Conservation (phyloP, 2,329 filamentous ascomycete species). For the Neurospora crassa region DNA sequence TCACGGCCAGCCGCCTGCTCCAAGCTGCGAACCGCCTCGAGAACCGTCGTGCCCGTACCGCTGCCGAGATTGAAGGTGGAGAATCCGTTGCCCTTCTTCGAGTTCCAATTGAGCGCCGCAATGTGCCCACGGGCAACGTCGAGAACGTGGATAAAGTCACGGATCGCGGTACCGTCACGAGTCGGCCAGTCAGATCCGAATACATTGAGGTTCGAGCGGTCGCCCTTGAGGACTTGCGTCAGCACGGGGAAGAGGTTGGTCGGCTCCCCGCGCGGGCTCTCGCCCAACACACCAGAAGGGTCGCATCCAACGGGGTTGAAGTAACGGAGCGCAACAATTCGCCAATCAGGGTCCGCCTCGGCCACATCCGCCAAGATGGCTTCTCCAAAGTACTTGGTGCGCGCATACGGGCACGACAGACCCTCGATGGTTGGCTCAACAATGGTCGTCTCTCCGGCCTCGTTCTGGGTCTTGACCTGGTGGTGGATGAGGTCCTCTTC, state of each 20-base stretch:
- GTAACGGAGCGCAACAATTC: conserved; percentile 53
- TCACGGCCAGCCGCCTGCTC: conserved; percentile 25
- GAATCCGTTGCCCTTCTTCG: conserved; percentile 25
- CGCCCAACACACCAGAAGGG: conserved; percentile 51
- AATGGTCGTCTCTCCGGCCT: conserved; percentile 25
- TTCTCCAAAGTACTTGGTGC: conserved; percentile 60
- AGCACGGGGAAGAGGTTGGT: conserved; percentile 58
- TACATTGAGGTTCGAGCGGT: conserved; percentile 43
- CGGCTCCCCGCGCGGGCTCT: conserved; percentile 51
- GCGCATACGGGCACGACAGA: conserved; percentile 55
- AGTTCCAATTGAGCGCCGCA: conserved; percentile 32
- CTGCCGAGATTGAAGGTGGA: conserved; percentile 37
- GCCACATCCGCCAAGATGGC: conserved; percentile 55
- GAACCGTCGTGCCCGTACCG: conserved; percentile 35
- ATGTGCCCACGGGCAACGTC: conserved; percentile 57
- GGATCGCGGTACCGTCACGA: conserved; percentile 53
- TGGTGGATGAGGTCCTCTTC: conserved; percentile 46
- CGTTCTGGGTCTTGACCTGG: conserved; percentile 33
- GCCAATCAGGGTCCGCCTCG: conserved; percentile 50
- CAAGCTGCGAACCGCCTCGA: conserved; percentile 32
- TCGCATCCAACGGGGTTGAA: conserved; percentile 62
- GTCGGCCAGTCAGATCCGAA: conserved; percentile 59
- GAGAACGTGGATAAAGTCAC: conserved; percentile 59
- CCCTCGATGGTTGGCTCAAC: conserved; percentile 34
- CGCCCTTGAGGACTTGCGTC: conserved; percentile 49